Evolutionary conservation across 345 rosid genomes (phyloP).

Genomic region (Camelina hispida): DNA sequence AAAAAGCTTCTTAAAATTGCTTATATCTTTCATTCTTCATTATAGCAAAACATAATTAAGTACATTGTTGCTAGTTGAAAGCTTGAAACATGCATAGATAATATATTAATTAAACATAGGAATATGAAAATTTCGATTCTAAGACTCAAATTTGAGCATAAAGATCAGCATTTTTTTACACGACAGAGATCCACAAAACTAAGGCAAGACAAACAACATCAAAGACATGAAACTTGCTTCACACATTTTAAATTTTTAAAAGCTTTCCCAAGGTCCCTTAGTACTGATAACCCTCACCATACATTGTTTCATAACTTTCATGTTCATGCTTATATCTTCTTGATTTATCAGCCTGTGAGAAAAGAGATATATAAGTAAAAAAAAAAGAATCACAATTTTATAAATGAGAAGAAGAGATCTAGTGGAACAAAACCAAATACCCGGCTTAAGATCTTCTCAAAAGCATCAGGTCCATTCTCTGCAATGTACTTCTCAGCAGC

Average conservation of each 20-base stretch:
- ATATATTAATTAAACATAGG: background rate
- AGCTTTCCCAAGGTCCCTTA: constrained; percentile 22
- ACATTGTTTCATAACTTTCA: constrained; percentile 29
- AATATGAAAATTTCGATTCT: background rate
- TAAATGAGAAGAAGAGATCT: constrained; percentile 8
- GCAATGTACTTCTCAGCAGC: constrained; percentile 90
- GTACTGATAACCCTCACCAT: constrained; percentile 36
- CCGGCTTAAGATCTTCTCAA: constrained; percentile 79
- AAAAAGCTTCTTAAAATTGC: background rate
- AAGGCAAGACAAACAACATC: constrained; percentile 21
- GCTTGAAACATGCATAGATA: constrained; percentile 11
- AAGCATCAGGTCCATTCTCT: constrained; percentile 87
- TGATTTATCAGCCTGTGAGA: constrained; percentile 70
- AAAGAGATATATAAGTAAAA: background rate
- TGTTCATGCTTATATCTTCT: constrained; percentile 38
- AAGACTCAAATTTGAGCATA: constrained; percentile 1
- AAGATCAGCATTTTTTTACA: constrained; percentile 29
- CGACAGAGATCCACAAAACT: background rate
- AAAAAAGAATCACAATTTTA: background rate
- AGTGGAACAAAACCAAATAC: constrained; percentile 39
- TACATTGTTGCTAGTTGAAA: background rate
- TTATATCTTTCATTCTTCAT: constrained; percentile 1
- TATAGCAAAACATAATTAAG: constrained; percentile 3
- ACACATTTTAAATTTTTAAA: constrained; percentile 24
- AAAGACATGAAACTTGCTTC: constrained; percentile 35